Evolutionary conservation across 768 basidiomycete species (phyloP), one percentile per base, ranked within the genome.

Genomic region (Tylopilus plumbeoviolaceoides): DNA sequence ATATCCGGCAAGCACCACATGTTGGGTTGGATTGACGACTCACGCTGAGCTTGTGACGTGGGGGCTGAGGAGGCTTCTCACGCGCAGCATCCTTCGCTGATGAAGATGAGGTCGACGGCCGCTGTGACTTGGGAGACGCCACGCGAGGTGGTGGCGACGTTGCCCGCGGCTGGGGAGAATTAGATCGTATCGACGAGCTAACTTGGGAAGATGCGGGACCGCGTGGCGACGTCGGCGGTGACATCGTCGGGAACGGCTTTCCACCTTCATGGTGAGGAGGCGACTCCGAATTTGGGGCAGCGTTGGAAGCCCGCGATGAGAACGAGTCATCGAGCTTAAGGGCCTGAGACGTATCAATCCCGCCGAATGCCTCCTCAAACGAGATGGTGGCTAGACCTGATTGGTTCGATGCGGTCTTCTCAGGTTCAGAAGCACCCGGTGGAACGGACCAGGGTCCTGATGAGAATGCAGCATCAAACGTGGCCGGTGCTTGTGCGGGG

Each of bases 1-100:
- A 35, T 14, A 9, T 44, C 47, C 41, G 31, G 46, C 54, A 52
- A 18, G 27, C 31, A 33, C 42, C n/a, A 44, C 27, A n/a, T 28
- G 30, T 30, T 30, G 20, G 42, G 15, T 48, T 17, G 35, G 39
- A 44, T 28, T 42, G 35, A 55, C 5, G 11, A 79, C 87, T 73
- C 72, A 91, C 89, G 58, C 87, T 91, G 48, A 90, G 72, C 66
- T 89, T 89, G 59, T 82, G 81, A 55, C 84, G 78, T 45, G 78
- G 68, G 2, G 73, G 60, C n/a, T 79, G 68, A 20, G 75, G 60
- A 14, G 84, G 81, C 62, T 83, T 83, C 53, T 83, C 82, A 9
- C 79, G 75, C 3, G 67, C 70, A 12, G 42, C 50, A 47, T 83
- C 82, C 55, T 82, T 84, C 7, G 42, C 8, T n/a, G 38, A 38